Evolutionary conservation across 2,329 filamentous ascomycete species (phyloP).

Genomic region (Alternaria alternata): DNA sequence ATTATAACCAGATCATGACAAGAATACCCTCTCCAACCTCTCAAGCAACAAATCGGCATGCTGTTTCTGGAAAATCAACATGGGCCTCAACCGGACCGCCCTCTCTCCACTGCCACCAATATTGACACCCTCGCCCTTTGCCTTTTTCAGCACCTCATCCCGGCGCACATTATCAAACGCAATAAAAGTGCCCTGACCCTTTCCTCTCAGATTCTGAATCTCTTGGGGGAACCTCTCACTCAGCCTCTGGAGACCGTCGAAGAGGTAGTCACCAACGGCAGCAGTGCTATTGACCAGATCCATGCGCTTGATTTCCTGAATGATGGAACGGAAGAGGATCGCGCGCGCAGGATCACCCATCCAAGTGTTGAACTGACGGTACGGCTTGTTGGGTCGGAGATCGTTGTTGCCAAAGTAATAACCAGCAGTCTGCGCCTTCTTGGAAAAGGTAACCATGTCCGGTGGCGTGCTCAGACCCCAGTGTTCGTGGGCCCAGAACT

Average conservation of each 20-base stretch:
- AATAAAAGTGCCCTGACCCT: constrained; percentile 90
- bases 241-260: constrained; percentile 71
- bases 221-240: constrained; percentile 75
- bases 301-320: constrained; percentile 78
- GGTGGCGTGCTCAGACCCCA: constrained; percentile 82
- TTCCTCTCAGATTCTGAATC: constrained; percentile 84
- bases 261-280: constrained; percentile 80
- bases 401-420: constrained; percentile 88
- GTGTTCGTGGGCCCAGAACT: constrained; percentile 97
- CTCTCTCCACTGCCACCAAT: constrained; percentile 81
- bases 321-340: constrained; percentile 85
- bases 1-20: constrained; percentile 24
- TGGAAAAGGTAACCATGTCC: constrained; percentile 94
- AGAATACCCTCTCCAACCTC: constrained; percentile 76
- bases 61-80: constrained; percentile 91
- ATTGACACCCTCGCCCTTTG: constrained; percentile 83
- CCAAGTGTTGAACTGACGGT: constrained; percentile 97
- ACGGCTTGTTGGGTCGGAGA: constrained; percentile 88
- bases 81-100: constrained; percentile 83
- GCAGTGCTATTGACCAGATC: constrained; percentile 84
- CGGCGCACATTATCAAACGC: constrained; percentile 85
- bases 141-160: constrained; percentile 79
- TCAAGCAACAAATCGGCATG: constrained; percentile 88
- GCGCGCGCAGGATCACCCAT: constrained; percentile 91
- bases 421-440: constrained; percentile 93